Conservation (phyloP, 2,329 filamentous ascomycete species). For the Cordyceps javanica region DNA sequence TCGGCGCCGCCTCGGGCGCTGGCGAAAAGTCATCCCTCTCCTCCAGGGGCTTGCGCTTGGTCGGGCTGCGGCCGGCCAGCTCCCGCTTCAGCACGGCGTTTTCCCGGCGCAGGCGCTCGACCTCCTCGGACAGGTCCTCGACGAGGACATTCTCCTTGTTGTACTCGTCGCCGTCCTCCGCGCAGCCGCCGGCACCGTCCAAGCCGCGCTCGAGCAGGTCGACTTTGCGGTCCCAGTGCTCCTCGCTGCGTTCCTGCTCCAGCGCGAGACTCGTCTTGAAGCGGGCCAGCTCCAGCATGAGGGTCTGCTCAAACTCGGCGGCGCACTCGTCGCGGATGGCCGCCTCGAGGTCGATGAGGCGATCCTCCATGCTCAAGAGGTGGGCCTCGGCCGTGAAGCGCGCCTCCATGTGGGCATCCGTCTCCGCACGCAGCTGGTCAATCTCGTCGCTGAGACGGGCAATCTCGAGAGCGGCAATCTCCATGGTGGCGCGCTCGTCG, state of each 20-base stretch:
- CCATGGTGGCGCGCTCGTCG: constrained; percentile 65
- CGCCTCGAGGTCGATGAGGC: constrained; percentile 64
- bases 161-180: constrained; percentile 42
- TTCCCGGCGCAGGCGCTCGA: constrained; percentile 61
- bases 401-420: constrained; percentile 64
- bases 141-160: constrained; percentile 57
- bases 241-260: constrained; percentile 73
- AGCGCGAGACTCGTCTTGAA: constrained; percentile 75
- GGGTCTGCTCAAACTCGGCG: constrained; percentile 72
- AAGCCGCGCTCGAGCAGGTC: constrained; percentile 53
- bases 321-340: constrained; percentile 86
- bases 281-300: constrained; percentile 68
- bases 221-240: constrained; percentile 83
- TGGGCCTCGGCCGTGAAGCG: constrained; percentile 68
- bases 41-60: constrained; percentile 49
- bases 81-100: constrained; percentile 61
- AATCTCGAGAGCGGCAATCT: constrained; percentile 75
- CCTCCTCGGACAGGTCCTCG: constrained; percentile 64
- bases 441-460: constrained; percentile 66
- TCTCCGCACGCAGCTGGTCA: constrained; percentile 63
- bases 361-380: constrained; percentile 62
- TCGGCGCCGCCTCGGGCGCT: constrained; percentile 12
- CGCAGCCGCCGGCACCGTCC: constrained; percentile 31
- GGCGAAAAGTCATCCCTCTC: constrained; percentile 44
- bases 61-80: constrained; percentile 56